Percentiles rank a stretch among this genome's conserved stretches.
phyloP scores from a whole-genome alignment of 2,329 filamentous ascomycete genomes.

The Nannizziopsis arthrosporioides region DNA sequence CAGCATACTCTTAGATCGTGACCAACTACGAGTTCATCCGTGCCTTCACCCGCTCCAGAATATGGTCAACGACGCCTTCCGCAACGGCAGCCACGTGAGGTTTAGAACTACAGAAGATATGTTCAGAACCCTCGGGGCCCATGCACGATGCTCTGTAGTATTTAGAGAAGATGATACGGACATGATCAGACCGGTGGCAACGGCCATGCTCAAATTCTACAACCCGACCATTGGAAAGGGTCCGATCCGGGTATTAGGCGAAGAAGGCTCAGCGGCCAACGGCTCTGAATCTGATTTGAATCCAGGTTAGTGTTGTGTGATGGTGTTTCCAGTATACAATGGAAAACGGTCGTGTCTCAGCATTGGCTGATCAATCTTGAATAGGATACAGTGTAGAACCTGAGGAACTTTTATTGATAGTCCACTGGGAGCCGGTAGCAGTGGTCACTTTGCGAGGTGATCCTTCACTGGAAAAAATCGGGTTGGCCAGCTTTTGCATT shows the following conservation, averaged over 20 bases:
- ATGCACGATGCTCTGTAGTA: constrained; percentile 10
- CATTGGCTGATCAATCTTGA: neutral
- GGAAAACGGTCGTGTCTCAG: neutral
- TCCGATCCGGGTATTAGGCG: neutral
- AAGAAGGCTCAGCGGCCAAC: neutral
- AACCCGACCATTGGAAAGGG: constrained; percentile 4
- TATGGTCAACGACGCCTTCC: constrained; percentile 10
- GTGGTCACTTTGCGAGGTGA: constrained; percentile 10
- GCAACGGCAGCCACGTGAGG: neutral
- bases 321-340: neutral
- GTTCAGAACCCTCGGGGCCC: constrained; percentile 2
- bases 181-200: constrained; percentile 7
- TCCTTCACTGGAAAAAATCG: constrained; percentile 8
- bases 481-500: constrained; percentile 10
- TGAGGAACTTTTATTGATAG: constrained; percentile 7
- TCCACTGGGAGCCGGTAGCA: constrained; percentile 12
- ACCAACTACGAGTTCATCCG: constrained; percentile 8
- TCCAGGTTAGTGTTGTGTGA: neutral
- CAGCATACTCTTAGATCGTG: constrained; percentile 8
- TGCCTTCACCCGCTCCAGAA: constrained; percentile 6
- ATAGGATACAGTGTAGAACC: constrained; percentile 12
- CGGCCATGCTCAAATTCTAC: constrained; percentile 12
- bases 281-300: neutral
- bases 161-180: constrained; percentile 7
- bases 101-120: neutral